Evolutionary conservation across 176 grass and related monocot genomes (phyloP).

Genomic region (Triticum monococcum): DNA sequence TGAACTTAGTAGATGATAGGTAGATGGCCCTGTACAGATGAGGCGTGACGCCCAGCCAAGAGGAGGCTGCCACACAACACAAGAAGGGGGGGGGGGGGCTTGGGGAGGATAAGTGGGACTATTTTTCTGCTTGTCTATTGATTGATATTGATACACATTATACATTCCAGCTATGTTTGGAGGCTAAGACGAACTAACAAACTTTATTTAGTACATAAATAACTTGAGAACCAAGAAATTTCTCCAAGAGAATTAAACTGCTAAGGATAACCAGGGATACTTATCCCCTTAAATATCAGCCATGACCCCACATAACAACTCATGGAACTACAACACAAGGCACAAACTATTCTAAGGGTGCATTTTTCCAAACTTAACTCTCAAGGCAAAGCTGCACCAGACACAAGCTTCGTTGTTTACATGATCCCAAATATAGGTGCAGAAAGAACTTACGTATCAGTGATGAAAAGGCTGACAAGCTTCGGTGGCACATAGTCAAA

Average conservation of each 20-base stretch:
- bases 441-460: constrained; percentile 73
- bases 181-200: background rate
- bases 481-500: constrained; percentile 96
- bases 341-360: background rate
- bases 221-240: background rate
- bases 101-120: background rate
- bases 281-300: background rate
- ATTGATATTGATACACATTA: background rate
- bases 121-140: background rate
- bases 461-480: constrained; percentile 93
- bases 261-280: background rate
- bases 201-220: background rate
- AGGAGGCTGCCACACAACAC: background rate
- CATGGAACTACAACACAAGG: background rate
- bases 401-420: background rate
- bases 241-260: background rate
- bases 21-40: background rate
- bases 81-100: background rate
- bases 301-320: background rate
- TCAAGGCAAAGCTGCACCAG: constrained; percentile 10
- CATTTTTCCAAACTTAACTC: background rate
- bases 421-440: background rate
- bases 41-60: background rate
- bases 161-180: background rate
- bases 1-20: background rate